phyloP scores from a whole-genome alignment of 805 yeast species.

The Kluyveromyces siamensis region DNA sequence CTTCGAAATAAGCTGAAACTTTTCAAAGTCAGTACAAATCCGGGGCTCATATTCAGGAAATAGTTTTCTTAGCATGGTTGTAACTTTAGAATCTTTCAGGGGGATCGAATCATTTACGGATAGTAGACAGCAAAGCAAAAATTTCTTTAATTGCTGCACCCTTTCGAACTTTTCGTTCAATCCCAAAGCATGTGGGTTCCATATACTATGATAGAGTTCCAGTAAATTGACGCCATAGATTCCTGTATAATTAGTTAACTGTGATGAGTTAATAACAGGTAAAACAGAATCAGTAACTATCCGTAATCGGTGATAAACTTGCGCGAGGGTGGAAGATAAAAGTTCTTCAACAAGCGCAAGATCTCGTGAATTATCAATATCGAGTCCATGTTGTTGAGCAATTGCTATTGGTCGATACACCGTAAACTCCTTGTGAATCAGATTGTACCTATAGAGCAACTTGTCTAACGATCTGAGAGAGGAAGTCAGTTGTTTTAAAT shows the following conservation, averaged over 20 bases:
- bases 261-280: conserved; percentile 24
- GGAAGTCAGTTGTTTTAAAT: conserved; percentile 8
- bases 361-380: conserved; percentile 3
- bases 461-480: conserved; percentile 19
- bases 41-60: conserved; percentile 12
- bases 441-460: conserved; percentile 19
- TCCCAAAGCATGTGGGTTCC: conserved; percentile 9
- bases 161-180: conserved; percentile 28
- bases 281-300: conserved; percentile 21
- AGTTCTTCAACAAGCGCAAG: conserved; percentile 22
- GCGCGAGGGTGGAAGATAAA: conserved; percentile 26
- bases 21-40: conserved; percentile 10
- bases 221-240: conserved; percentile 32
- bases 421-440: conserved; percentile 24
- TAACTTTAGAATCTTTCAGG: conserved; percentile 3
- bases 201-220: conserved; percentile 20
- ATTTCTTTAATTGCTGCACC: conserved; percentile 33
- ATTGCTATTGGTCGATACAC: conserved; percentile 15
- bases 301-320: conserved; percentile 17
- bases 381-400: neutral
- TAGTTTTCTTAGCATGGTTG: conserved; percentile 4
- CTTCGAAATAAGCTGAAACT: conserved; percentile 8
- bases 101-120: conserved; percentile 20
- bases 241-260: conserved; percentile 34
- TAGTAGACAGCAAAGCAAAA: conserved; percentile 35